Base-by-base conservation (phyloP, 352 stramenopile genomes). In the Phytophthora hybrid region DNA sequence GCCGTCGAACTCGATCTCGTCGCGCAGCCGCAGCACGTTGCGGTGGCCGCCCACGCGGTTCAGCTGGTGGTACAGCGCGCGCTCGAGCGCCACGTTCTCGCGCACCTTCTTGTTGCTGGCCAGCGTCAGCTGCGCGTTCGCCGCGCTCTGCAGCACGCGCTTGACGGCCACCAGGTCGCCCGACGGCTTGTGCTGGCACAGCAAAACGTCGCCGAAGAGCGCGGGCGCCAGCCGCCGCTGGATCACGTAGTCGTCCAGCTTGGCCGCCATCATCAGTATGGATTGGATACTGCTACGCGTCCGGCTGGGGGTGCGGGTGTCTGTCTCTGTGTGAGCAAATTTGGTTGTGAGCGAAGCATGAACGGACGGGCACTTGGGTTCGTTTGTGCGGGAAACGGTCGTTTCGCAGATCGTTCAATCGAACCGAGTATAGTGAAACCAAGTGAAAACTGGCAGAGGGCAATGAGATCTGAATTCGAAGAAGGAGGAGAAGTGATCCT, bases 211-310 rank as follows among this genome's bases (percentile, higher is more conserved):
- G 26, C 89, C 89, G 71, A 94, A 96, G 34, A 96, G 85, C 51
- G 89, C 86, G 5, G 88, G 84, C 47, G 86, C 85, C 0, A 96
- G 78, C 1, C 84, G 83, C 66, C 85, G 82, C 75, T 94, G 83
- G 72, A 96, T 94, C 72, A 91, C 82, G 70, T 96, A 96, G 66
- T 91, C 76, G 71, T 96, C 86, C 68, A 96, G 73, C 74, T 91
- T 82, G 49, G 76, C 75, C 34, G 82, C 81, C 73, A 80, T 80
- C n/a, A 55, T 62, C 19, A 57, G 5, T 37, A 29, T 23, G 47
- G 13, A 57, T 52, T 21, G 41, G 19, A 49, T 18, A 6, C 13
- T 19, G 41, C 5, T n/a, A 19, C 16, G 41, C 14, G 5, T 5
- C 5, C 39, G 39, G 39, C 39, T 47, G 14, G 11, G 39, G 39